Evolutionary conservation across 2,329 filamentous ascomycete species (phyloP), one percentile per base, ranked within the genome.

Genomic region (Exophiala xenobiotica): DNA sequence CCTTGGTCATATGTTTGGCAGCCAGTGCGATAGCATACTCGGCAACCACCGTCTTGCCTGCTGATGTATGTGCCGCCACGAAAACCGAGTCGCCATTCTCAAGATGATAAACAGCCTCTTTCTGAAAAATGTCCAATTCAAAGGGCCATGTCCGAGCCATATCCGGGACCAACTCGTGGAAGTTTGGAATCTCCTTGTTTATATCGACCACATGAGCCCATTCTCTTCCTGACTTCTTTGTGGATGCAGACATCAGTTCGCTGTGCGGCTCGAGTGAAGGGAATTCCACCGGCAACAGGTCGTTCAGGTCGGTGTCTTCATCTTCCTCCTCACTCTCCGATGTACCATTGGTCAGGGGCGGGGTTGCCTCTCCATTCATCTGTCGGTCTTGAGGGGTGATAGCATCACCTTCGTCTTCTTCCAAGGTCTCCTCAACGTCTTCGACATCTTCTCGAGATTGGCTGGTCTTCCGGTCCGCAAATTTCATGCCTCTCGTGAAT

Each of bases 191-290:
- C 46, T 92, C 88, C 53, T 90, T 83, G 64, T 92, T 91, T 61
- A 97, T 86, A 67, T 99, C 92, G 1, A 99, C 92, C 84, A 99
- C 95, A 71, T 99, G 93, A 45, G 93, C 93, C 92, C 93, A 99
- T 72, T 97, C 90, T 63, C 82, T 86, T 5, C 88, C 87, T 31
- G 83, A 83, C 64, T 87, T 88, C 64, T 85, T 88, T 54, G 84
- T 77, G 54, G 83, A 82, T 6, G 87, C 85, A 45, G 86, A 76
- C 16, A 87, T 80, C 23, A 96, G 80, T 18, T 83, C 79, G n/a
- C 85, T 85, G 65, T 86, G 88, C 7, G 93, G 90, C 60, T 95
- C 88, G 5, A 99, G 70, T 9, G 95, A 88, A 1, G 93, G 91
- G 63, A 96, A 99, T 65, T 99, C 93, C 20, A 96, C 82, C 0